These are phyloP conservation scores for Pleurotus cornucopiae DNA, from an alignment of 768 basidiomycete genomes.

Conservation along the genomic window DNA sequence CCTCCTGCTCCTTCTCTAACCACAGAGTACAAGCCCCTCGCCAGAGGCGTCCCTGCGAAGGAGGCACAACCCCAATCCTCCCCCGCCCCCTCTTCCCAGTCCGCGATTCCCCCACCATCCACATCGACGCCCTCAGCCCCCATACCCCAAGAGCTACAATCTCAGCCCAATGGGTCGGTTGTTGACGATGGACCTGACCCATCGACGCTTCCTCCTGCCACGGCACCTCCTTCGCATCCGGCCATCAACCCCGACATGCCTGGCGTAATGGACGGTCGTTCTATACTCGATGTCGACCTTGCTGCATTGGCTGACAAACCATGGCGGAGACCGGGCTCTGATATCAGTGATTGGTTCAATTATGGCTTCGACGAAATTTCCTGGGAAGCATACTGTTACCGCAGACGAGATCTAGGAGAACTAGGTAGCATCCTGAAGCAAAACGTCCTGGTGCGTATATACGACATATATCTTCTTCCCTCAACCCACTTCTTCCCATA, in stretches of 20 bases:
- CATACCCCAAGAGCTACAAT: slow-evolving; percentile 10
- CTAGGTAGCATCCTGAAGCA: slow-evolving; percentile 76
- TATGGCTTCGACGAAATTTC: slow-evolving; percentile 97
- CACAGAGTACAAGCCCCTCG: slow-evolving; percentile 78
- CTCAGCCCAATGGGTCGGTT: slow-evolving; percentile 14
- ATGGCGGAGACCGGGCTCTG: slow-evolving; percentile 89
- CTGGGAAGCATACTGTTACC: slow-evolving; percentile 90
- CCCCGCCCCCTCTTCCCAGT: slow-evolving; percentile 16
- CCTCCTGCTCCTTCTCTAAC: slow-evolving; percentile 59
- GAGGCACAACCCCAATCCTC: slow-evolving; percentile 17
- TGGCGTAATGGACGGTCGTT: slow-evolving; percentile 69
- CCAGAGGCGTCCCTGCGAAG: slow-evolving; percentile 45
- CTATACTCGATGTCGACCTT: slow-evolving; percentile 83
- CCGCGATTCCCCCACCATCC: slow-evolving; percentile 10
- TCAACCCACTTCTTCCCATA: slow-evolving; percentile 21
- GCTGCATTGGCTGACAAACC: slow-evolving; percentile 73
- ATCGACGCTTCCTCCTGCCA: slow-evolving; percentile 57
- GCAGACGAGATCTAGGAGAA: slow-evolving; percentile 77
- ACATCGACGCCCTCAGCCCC: slow-evolving; percentile 11
- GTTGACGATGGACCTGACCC: slow-evolving; percentile 58
- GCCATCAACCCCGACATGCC: slow-evolving; percentile 62
- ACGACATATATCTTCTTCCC: slow-evolving; percentile 1
- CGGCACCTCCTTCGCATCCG: slow-evolving; percentile 79
- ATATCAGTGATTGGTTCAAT: slow-evolving; percentile 98
- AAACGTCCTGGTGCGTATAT: slow-evolving; percentile 67